Conservation (phyloP, 1,284 basidiomycete genomes). For the Microbotryomycetes sp. region DNA sequence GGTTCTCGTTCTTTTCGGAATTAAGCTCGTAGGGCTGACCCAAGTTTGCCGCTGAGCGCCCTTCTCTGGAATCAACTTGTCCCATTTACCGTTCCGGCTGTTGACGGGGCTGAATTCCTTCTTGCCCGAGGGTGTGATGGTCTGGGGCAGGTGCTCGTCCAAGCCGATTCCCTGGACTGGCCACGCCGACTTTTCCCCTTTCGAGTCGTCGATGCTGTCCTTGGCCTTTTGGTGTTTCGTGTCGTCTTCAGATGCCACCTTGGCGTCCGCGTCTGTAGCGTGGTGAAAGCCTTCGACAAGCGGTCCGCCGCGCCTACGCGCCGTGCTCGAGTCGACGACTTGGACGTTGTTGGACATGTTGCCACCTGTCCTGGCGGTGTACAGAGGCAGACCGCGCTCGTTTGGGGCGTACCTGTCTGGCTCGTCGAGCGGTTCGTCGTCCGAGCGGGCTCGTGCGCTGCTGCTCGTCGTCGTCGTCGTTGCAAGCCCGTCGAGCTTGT, state of each 20-base stretch:
- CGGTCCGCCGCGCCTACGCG: conserved; percentile 6
- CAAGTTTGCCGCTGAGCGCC: conserved; percentile 10
- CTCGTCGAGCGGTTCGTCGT: background rate
- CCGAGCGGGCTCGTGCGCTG: background rate
- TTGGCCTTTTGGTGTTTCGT: background rate
- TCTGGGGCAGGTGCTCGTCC: conserved; percentile 20
- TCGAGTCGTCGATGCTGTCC: background rate
- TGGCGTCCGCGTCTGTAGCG: background rate
- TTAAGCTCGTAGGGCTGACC: conserved; percentile 7
- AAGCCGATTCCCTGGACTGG: conserved; percentile 26
- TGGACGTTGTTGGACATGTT: conserved; percentile 1
- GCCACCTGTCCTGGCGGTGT: conserved; percentile 5
- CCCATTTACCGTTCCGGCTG: conserved; percentile 12
- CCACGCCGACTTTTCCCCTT: conserved; percentile 17
- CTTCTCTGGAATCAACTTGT: conserved; percentile 12
- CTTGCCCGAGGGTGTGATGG: conserved; percentile 4
- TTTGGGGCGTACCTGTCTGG: conserved; percentile 15
- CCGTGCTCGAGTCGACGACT: conserved; percentile 22
- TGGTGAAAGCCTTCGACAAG: conserved; percentile 1
- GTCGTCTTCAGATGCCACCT: background rate
- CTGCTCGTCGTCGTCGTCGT: no score
- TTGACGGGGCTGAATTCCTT: conserved; percentile 17
- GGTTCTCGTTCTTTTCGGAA: background rate
- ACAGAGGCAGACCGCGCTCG: conserved; percentile 25
- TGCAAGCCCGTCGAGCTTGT: no score